Evolutionary conservation across 1,139 yeast species (phyloP), one percentile per base, ranked within the genome.

Genomic region (Blastobotrys illinoisensis): DNA sequence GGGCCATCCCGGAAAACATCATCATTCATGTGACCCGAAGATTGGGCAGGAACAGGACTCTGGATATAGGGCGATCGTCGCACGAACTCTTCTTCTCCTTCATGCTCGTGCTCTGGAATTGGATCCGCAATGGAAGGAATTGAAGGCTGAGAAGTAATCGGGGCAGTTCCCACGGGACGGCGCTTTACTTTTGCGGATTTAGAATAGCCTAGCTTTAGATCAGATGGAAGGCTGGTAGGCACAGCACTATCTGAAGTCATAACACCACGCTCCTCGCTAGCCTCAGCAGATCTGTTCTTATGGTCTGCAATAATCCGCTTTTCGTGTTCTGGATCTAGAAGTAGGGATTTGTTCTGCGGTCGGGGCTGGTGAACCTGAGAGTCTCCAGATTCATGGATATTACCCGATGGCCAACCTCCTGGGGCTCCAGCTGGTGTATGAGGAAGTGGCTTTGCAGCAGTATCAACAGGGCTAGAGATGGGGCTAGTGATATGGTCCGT

Each of bases 131-230:
- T 11, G 13, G 48, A 23, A 14, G 24, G 48, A 32, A 32, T 11
- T 1, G 46, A 19, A 3, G 36, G 36, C 40, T 43, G 47, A 6
- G 47, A 28, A 2, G 46, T 44, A 20, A 52, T 16, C 14, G 44
- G 19, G 20, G 52, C 26, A 4, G 51, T 14, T 28, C 54, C 55
- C 4, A 56, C 64, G 1, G 64, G 64, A 46, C 60, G 61, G 46
- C 64, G 55, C 46, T 60, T 60, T 9, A 62, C 60, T 9, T 56
- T 55, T 26, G 43, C 44, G 3, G 50, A 28, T 14, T 32, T 32
- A 5, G 50, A 18, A 5, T 13, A 16, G 3, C 16, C 16, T n/a
- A 32, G 3, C 16, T 32, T 32, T n/a, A 7, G 16, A n/a, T 32
- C 40, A 32, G 40, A 13, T 5, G 40, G 16, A 4, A 3, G 1